A percentile compares a stretch with the other conserved stretches of the same genome.
Evolutionary conservation across 192 early-diverging fungal species (phyloP).

Genomic region (Dispira simplex): DNA sequence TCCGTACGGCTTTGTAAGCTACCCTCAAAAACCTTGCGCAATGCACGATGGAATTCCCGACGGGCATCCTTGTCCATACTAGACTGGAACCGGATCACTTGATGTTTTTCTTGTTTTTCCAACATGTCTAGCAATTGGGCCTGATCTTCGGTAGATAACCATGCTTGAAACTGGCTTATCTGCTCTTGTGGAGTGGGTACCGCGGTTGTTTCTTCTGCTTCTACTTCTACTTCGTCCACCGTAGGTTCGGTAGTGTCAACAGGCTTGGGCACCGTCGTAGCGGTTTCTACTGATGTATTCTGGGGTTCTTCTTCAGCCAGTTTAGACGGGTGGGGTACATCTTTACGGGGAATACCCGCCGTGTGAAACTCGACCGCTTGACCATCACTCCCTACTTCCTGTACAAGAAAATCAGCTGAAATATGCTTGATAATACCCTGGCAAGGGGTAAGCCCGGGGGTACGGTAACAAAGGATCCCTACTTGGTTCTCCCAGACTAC

Average conservation of each 20-base stretch:
- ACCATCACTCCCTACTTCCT: conserved; percentile 68
- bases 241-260: conserved; percentile 17
- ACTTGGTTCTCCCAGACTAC: neutral
- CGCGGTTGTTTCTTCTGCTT: conserved; percentile 13
- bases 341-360: neutral
- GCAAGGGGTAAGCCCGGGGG: conserved; percentile 14
- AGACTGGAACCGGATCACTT: conserved; percentile 1
- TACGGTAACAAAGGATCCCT: neutral
- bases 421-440: conserved; percentile 38
- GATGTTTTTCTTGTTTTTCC: neutral
- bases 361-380: conserved; percentile 44
- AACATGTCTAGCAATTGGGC: neutral
- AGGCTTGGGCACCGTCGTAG: conserved; percentile 19
- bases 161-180: conserved; percentile 8
- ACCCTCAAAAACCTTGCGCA: conserved; percentile 26
- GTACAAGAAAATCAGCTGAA: conserved; percentile 80
- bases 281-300: conserved; percentile 7
- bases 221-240: conserved; percentile 15
- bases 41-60: conserved; percentile 19
- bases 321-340: neutral
- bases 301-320: neutral
- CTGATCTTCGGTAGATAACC: conserved; percentile 10
- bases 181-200: conserved; percentile 10
- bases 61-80: conserved; percentile 14
- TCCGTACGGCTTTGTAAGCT: conserved; percentile 22